Evolutionary conservation across 306 rosid species (phyloP).

Genomic region (Myrica gale): DNA sequence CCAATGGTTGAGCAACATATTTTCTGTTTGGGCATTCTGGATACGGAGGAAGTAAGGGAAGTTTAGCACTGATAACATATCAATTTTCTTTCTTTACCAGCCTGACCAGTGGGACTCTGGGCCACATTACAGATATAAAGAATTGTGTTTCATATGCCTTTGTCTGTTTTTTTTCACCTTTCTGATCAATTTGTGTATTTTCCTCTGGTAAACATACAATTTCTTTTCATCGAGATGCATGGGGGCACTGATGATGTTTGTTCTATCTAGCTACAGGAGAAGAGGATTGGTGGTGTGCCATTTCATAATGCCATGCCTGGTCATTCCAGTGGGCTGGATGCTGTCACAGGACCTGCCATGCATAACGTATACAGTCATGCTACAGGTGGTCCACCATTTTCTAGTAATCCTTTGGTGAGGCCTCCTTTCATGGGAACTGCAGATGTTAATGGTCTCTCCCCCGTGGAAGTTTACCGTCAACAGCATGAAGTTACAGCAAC

Average conservation of each 20-base stretch:
- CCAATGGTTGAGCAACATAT: too few species aligned
- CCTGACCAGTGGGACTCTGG: neutral
- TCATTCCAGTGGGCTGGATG: constrained; percentile 51
- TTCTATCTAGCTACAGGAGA: constrained; percentile 53
- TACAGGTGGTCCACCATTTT: constrained; percentile 54
- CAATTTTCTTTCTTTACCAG: neutral
- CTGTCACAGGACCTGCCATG: constrained; percentile 55
- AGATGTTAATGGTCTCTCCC: constrained; percentile 61
- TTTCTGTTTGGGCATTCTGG: neutral
- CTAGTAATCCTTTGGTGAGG: constrained; percentile 50
- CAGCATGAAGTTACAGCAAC: constrained; percentile 91
- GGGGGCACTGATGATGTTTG: constrained; percentile 14
- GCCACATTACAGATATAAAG: neutral
- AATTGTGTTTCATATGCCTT: neutral
- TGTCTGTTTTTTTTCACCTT: neutral
- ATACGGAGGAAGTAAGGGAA: neutral
- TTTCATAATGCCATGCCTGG: constrained; percentile 56
- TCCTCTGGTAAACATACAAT: neutral
- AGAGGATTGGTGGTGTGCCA: constrained; percentile 55
- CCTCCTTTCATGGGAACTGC: constrained; percentile 61
- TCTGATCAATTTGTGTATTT: neutral
- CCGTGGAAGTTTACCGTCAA: constrained; percentile 78
- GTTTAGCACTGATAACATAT: neutral
- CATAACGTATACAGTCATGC: constrained; percentile 56
- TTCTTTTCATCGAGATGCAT: constrained; percentile 2